Percentiles rank a stretch among this genome's conserved stretches.
phyloP scores from a whole-genome alignment of 768 basidiomycete genomes.

The Tulasnella sp. region DNA sequence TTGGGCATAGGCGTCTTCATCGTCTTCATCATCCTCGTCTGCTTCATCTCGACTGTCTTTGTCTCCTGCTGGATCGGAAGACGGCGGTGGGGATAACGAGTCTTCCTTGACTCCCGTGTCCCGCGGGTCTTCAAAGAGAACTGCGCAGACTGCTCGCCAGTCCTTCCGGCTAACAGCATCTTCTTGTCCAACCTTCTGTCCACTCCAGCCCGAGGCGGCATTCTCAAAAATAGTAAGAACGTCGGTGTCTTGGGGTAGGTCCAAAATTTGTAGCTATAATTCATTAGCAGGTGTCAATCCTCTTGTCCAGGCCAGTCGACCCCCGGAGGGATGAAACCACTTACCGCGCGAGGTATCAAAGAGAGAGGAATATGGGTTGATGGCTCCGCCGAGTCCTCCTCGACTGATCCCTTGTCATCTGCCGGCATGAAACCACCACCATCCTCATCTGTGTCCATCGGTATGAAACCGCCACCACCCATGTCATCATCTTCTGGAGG shows the following conservation, averaged over 20 bases:
- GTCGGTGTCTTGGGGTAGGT: conserved; percentile 59
- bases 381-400: background rate
- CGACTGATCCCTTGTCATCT: background rate
- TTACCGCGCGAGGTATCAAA: conserved; percentile 21
- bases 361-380: conserved; percentile 20
- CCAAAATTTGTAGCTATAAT: conserved; percentile 50
- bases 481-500: conserved; percentile 20
- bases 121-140: conserved; percentile 50
- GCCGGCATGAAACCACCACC: conserved; percentile 28
- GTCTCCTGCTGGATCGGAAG: conserved; percentile 37
- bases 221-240: conserved; percentile 68
- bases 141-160: conserved; percentile 77
- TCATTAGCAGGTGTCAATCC: background rate
- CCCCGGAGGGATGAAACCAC: background rate
- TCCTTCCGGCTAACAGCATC: conserved; percentile 57
- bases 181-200: conserved; percentile 32
- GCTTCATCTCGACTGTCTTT: conserved; percentile 37
- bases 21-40: conserved; percentile 36
- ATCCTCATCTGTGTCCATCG: conserved; percentile 17
- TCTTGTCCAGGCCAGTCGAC: background rate
- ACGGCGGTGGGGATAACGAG: background rate
- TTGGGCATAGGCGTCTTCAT: conserved; percentile 27
- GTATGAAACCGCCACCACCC: conserved; percentile 20
- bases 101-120: conserved; percentile 30
- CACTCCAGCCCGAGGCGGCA: conserved; percentile 69